phyloP scores from a whole-genome alignment of 108 stramenopile genomes.

The Nannochloropsis granulata region DNA sequence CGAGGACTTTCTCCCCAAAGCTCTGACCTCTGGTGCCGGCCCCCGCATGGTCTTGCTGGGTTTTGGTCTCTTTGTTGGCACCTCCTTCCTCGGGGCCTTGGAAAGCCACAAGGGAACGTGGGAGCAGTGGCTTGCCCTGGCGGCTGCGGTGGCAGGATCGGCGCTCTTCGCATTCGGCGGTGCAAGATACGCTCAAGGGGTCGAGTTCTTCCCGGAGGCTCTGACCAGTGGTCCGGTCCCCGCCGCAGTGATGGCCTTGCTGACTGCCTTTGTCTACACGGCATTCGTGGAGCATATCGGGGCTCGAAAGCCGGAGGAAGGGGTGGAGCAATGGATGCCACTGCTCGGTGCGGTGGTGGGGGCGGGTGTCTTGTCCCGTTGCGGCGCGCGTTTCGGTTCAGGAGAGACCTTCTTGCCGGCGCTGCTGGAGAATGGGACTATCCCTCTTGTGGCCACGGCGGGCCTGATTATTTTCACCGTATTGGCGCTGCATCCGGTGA shows the following conservation, averaged over 20 bases:
- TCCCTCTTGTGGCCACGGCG: background rate
- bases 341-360: background rate
- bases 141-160: background rate
- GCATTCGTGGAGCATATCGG: background rate
- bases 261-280: background rate
- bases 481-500: background rate
- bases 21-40: background rate
- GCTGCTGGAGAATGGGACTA: background rate
- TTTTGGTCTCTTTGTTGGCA: background rate
- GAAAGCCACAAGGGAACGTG: background rate
- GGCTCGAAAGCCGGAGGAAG: background rate
- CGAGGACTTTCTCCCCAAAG: background rate
- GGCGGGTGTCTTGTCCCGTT: background rate
- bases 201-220: background rate
- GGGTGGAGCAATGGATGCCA: background rate
- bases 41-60: background rate
- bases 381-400: background rate
- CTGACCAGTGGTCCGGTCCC: background rate
- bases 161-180: background rate
- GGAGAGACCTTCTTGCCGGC: background rate
- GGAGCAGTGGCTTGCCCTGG: background rate
- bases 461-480: background rate
- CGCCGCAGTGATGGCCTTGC: background rate
- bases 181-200: background rate
- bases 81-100: background rate